A percentile compares a stretch with the other conserved stretches of the same genome.
phyloP scores from a whole-genome alignment of 352 stramenopile species.

The Globisporangium sylvaticum region DNA sequence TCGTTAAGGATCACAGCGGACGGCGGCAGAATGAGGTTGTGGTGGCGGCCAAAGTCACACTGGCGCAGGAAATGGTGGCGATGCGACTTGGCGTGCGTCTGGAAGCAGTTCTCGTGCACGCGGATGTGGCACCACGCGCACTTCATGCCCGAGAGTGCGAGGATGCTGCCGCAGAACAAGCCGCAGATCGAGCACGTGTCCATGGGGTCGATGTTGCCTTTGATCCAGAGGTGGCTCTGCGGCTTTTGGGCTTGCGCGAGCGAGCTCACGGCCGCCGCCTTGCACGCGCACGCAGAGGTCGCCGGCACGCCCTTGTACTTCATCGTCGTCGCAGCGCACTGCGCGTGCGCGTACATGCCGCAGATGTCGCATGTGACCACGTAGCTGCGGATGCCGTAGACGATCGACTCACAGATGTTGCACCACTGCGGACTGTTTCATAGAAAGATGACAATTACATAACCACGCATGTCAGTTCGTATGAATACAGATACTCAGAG shows the following conservation, averaged over 20 bases:
- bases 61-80: conserved; percentile 35
- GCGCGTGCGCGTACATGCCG: conserved; percentile 77
- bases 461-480: background rate
- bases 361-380: conserved; percentile 84
- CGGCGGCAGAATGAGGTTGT: conserved; percentile 60
- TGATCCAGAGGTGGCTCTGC: conserved; percentile 68
- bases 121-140: conserved; percentile 80
- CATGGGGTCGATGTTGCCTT: conserved; percentile 83
- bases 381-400: conserved; percentile 84
- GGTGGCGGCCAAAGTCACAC: conserved; percentile 72
- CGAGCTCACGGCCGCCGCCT: conserved; percentile 9
- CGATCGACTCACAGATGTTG: conserved; percentile 74
- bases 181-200: conserved; percentile 76
- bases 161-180: conserved; percentile 77
- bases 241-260: conserved; percentile 18
- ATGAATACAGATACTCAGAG: background rate
- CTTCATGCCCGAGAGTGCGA: conserved; percentile 75
- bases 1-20: conserved; percentile 50
- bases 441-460: background rate
- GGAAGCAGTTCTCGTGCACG: conserved; percentile 79
- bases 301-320: conserved; percentile 30
- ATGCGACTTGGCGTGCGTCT: conserved; percentile 22
- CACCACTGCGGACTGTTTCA: conserved; percentile 67
- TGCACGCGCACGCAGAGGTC: conserved; percentile 14
- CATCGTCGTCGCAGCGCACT: conserved; percentile 58